A percentile compares a stretch with the other conserved stretches of the same genome.
Conservation (phyloP, 139 green algal genomes). For the Asterochloris sp. region DNA sequence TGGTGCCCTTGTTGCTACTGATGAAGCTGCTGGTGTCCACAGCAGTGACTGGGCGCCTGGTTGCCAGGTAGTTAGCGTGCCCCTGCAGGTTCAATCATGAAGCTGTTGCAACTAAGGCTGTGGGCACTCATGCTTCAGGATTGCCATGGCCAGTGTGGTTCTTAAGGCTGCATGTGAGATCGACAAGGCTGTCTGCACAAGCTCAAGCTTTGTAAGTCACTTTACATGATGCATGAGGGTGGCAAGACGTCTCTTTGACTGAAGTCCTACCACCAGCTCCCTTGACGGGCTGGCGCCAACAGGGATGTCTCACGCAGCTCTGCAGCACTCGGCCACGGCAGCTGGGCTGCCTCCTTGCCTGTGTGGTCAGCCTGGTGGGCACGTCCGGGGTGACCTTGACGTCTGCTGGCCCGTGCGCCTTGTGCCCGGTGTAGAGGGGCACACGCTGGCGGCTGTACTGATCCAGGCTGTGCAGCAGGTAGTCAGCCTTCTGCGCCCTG, state of each 20-base stretch:
- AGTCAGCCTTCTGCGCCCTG: conserved; percentile 14
- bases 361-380: conserved; percentile 38
- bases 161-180: too few relatives aligned
- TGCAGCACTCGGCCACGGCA: conserved; percentile 5
- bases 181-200: too few relatives aligned
- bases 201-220: too few relatives aligned
- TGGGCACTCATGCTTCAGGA: background rate
- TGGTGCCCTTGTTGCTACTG: conserved; percentile 42
- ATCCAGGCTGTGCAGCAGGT: conserved; percentile 46
- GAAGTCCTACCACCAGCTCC: too few relatives aligned
- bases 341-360: background rate
- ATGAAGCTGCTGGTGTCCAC: conserved; percentile 39
- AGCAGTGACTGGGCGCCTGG: conserved; percentile 9
- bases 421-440: conserved; percentile 50
- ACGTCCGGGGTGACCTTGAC: conserved; percentile 24
- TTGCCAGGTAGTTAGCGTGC: conserved; percentile 8
- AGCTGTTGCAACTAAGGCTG: background rate
- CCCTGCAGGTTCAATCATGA: background rate
- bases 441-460: conserved; percentile 44
- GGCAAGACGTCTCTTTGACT: too few relatives aligned
- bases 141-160: too few relatives aligned
- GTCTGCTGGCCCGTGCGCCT: conserved; percentile 18
- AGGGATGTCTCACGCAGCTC: too few relatives aligned
- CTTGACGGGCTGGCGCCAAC: too few relatives aligned
- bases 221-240: too few relatives aligned